Conservation (phyloP, 148 eudicot species). For the Diospyros lotus region DNA sequence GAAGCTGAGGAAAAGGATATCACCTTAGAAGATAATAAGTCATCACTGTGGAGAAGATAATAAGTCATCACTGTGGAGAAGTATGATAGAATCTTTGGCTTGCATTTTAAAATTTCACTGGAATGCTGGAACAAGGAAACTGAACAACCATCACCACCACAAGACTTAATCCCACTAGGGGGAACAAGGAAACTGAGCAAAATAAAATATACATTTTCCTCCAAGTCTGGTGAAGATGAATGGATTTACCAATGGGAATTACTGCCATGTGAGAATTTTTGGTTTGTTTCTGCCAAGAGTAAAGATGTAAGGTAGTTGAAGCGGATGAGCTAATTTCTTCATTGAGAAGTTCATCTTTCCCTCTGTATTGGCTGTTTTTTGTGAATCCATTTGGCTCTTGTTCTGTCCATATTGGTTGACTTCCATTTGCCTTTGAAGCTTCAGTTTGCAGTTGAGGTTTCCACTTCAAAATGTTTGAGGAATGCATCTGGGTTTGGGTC, state of each 20-base stretch:
- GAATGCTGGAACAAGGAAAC: not conserved
- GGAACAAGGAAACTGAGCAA: slow-evolving; percentile 3
- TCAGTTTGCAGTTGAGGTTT: not conserved
- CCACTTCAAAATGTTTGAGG: not conserved
- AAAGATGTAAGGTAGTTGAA: not conserved
- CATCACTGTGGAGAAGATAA: not conserved
- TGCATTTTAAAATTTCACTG: not conserved
- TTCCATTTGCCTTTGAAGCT: slow-evolving; percentile 3
- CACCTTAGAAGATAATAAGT: not conserved
- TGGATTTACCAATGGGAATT: not conserved
- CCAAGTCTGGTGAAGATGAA: slow-evolving; percentile 11
- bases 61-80: not conserved
- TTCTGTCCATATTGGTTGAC: not conserved
- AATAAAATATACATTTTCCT: not conserved
- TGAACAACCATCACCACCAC: not conserved
- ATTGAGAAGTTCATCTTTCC: not conserved
- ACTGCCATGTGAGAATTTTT: slow-evolving; percentile 9
- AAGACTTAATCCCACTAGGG: no score
- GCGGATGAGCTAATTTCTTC: not conserved
- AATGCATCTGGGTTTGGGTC: slow-evolving; percentile 1
- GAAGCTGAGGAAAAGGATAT: not conserved
- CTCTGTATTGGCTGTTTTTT: slow-evolving; percentile 1
- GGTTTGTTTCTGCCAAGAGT: not conserved
- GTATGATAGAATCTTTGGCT: not conserved
- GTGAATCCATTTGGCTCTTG: not conserved